Evolutionary conservation across 495 filamentous ascomycete species (phyloP), one percentile per base, ranked within the genome.

Genomic region (Tuber borchii): DNA sequence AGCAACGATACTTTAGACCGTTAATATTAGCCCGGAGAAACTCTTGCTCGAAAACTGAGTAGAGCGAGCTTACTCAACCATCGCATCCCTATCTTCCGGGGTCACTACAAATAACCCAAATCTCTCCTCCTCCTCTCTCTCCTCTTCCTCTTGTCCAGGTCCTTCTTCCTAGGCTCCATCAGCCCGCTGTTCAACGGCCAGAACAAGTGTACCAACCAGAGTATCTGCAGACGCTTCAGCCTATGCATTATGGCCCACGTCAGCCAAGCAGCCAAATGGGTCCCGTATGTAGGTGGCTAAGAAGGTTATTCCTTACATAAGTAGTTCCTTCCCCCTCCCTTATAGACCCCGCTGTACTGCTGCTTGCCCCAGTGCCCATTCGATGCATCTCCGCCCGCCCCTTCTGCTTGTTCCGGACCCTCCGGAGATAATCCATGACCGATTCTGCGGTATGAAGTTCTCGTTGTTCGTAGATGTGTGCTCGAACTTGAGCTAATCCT

Each of bases 1-100:
- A 34, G 84, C 84, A 69, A 88, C 80, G 46, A 88, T 86, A 74
- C 86, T 87, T 61, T 16, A 6, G 26, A 17, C 56, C 56, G 26
- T 31, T 12, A 31, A 17, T 31, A 65, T 31, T 14, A n/a, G n/a
- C 10, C 12, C 10, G 3, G 56, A 26, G 26, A 31, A 17, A 65
- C 56, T 17, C n/a, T 31, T 65, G 56, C 14, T 17, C 4, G 3
- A 31, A 31, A 65, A 56, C 51, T 7, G 12, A 31, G n/a, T 31
- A 17, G 56, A 65, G 12, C n/a, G 31, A 7, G n/a, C 56, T 65
- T 65, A 65, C 56, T 65, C 56, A 65, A 65, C 56, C 31, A 65
- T 12, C 56, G 26, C 56, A 31, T 31, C 4, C n/a, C 26, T 65
- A 65, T 65, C 7, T 26, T 65, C n/a, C 12, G 56, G 56, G 26